Evolutionary conservation across 441 rosid species (phyloP), one percentile per base, ranked within the genome.

Genomic region (Syzygium malaccense): DNA sequence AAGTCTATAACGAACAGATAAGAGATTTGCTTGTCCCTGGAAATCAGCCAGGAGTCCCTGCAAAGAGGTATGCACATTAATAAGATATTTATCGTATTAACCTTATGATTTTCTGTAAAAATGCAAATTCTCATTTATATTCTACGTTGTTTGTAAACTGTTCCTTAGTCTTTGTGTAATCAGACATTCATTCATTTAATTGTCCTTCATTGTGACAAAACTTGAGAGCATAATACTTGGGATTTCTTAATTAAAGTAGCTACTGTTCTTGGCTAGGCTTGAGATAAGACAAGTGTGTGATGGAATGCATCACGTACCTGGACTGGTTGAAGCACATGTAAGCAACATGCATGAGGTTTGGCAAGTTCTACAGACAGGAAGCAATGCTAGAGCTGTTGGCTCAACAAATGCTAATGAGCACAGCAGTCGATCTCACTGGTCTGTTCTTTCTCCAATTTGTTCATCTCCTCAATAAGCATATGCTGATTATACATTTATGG

Each of bases 361-460:
- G 99, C 98, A 98, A 89, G 98, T 97, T 91, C 88, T 97, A 85
- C 93, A 93, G 90, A 95, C 96, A 78, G 99, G 99, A 66, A 97
- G 96, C 91, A 95, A 93, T 85, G 97, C 96, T 79, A 95, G 99
- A 91, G 98, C 98, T 87, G 94, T 98, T 90, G 97, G 98, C 86
- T 93, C 97, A 90, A 96, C 99, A 48, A 94, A 96, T 87, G 97
- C 98, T 26, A 98, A 98, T 88, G 99, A 97, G 90, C 95, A 94
- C 91, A 96, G 99, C 94, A 98, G 99, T 92, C 92, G 99, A 89
- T 98, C 99, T 89, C 99, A 97, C 93, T 98, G 99, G 99, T 97
- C 66, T 20, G 93, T 87, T 83, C 79, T 55, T 55, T 55, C 48
- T 55, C 25, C 66, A 33, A 41, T 79, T 53, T 51, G 32, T 32